Base-by-base conservation (phyloP, 169 alveolate species). In the Amoebophrya sp. region DNA sequence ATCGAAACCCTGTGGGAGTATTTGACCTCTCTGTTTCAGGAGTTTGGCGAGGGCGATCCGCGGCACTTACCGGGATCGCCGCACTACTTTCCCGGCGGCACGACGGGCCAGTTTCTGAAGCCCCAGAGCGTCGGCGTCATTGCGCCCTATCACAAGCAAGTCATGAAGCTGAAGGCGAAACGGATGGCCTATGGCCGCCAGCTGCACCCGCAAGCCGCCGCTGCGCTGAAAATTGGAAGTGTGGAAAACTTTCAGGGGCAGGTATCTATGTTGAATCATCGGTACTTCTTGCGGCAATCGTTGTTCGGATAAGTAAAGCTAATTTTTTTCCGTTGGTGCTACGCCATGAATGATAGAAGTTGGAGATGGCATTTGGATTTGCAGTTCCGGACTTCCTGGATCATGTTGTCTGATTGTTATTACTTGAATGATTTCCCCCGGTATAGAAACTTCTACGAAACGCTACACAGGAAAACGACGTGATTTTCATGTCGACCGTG, bases 401-500 rank as follows among this genome's bases (percentile, higher is more conserved):
- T n/a, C n/a, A n/a, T n/a, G n/a, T n/a, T n/a, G n/a, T n/a, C n/a
- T n/a, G n/a, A n/a, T n/a, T n/a, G n/a, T n/a, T n/a, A n/a, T n/a
- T n/a, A n/a, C n/a, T n/a, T n/a, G n/a, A n/a, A n/a, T n/a, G n/a
- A n/a, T n/a, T n/a, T n/a, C n/a, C n/a, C n/a, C n/a, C n/a, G n/a
- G n/a, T n/a, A n/a, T n/a, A n/a, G n/a, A n/a, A n/a, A n/a, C n/a
- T n/a, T n/a, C n/a, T n/a, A n/a, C n/a, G n/a, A n/a, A n/a, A n/a
- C n/a, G n/a, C n/a, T n/a, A n/a, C n/a, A n/a, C 35, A 66, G 83
- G 83, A 66, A 25, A 66, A 66, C 83, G 83, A 66, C 83, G 83
- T 66, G 83, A 66, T 66, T 66, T 66, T 66, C 18, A 7, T 66
- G 12, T 66, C 83, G 1, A 66, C 83, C 35, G 83, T 66, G 12